Conservation (phyloP, 2,329 filamentous ascomycete species). For the Biscogniauxia sp. region DNA sequence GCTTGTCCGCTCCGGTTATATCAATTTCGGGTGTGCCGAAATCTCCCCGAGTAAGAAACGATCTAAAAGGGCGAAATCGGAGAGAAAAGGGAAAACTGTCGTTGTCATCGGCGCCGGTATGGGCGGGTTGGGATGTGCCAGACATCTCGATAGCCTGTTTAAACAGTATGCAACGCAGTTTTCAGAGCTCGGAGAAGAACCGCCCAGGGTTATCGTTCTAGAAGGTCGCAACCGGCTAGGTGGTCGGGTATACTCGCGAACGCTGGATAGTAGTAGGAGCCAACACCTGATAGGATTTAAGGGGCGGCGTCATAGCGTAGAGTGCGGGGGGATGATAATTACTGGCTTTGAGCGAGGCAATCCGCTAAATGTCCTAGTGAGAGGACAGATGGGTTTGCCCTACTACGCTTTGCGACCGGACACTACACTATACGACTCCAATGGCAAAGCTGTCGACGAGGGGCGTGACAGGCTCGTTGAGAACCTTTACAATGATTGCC, state of each 20-base stretch:
- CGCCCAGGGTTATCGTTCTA: slow-evolving; percentile 74
- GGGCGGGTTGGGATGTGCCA: slow-evolving; percentile 85
- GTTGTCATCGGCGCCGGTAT: slow-evolving; percentile 92
- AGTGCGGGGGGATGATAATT: slow-evolving; percentile 98
- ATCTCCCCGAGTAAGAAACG: slow-evolving; percentile 50
- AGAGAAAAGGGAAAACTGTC: slow-evolving; percentile 65
- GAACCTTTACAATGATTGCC: slow-evolving; percentile 89
- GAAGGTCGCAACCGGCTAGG: slow-evolving; percentile 87
- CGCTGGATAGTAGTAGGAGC: slow-evolving; percentile 58
- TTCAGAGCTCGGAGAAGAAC: slow-evolving; percentile 60
- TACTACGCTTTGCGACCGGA: slow-evolving; percentile 79
- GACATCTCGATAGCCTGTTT: slow-evolving; percentile 85
- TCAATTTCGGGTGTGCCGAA: slow-evolving; percentile 92
- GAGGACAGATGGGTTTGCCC: slow-evolving; percentile 82
- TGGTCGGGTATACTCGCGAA: slow-evolving; percentile 86
- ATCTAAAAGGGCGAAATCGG: slow-evolving; percentile 40
- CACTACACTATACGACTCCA: slow-evolving; percentile 86
- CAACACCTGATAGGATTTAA: slow-evolving; percentile 51
- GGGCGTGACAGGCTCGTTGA: slow-evolving; percentile 80
- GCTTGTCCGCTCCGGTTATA: slow-evolving; percentile 86
- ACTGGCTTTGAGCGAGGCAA: slow-evolving; percentile 96
- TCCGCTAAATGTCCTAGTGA: slow-evolving; percentile 84
- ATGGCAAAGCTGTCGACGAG: slow-evolving; percentile 74
- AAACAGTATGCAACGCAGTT: slow-evolving; percentile 72
- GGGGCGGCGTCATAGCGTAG: slow-evolving; percentile 72